phyloP scores from a whole-genome alignment of 352 stramenopile species.

The Hyaloperonospora arabidopsidis region DNA sequence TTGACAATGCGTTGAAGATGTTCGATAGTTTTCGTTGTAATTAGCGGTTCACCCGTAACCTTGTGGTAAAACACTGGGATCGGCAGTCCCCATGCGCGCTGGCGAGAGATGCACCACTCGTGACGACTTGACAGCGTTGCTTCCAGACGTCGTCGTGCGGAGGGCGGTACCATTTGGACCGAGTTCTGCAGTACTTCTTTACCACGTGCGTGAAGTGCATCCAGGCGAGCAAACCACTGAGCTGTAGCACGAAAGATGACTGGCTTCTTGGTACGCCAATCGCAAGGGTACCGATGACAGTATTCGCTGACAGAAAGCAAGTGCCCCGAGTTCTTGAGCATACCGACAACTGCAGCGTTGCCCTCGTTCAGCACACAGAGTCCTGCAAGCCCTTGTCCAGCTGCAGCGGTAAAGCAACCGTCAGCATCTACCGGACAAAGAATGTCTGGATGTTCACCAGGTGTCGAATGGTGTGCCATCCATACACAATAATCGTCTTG shows the following conservation, averaged over 20 bases:
- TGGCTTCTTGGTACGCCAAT: conserved; percentile 98
- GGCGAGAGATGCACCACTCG: conserved; percentile 98
- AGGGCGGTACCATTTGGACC: conserved; percentile 90
- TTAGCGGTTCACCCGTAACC: conserved; percentile 80
- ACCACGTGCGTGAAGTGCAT: conserved; percentile 85
- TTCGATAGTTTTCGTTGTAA: conserved; percentile 88
- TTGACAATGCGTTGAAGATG: conserved; percentile 67
- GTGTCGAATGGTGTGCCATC: conserved; percentile 46
- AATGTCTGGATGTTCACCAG: conserved; percentile 35
- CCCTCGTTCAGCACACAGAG: conserved; percentile 89
- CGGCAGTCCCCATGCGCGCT: conserved; percentile 96
- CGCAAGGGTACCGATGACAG: conserved; percentile 95
- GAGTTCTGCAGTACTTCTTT: conserved; percentile 43
- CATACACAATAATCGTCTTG: conserved; percentile 92
- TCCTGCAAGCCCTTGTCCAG: conserved; percentile 81
- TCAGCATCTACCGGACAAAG: conserved; percentile 60
- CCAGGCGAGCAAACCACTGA: conserved; percentile 98
- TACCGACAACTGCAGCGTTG: conserved; percentile 88
- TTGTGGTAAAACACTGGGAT: conserved; percentile 98
- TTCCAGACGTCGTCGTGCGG: conserved; percentile 72
- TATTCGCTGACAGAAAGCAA: conserved; percentile 87
- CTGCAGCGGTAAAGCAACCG: conserved; percentile 85
- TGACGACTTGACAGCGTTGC: conserved; percentile 84
- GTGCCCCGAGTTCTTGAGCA: conserved; percentile 62
- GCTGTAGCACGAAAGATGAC: conserved; percentile 96